Evolutionary conservation across 2,329 filamentous ascomycete genomes (phyloP), one percentile per base, ranked within the genome.

Genomic region (Verticillium zaregamsianum): DNA sequence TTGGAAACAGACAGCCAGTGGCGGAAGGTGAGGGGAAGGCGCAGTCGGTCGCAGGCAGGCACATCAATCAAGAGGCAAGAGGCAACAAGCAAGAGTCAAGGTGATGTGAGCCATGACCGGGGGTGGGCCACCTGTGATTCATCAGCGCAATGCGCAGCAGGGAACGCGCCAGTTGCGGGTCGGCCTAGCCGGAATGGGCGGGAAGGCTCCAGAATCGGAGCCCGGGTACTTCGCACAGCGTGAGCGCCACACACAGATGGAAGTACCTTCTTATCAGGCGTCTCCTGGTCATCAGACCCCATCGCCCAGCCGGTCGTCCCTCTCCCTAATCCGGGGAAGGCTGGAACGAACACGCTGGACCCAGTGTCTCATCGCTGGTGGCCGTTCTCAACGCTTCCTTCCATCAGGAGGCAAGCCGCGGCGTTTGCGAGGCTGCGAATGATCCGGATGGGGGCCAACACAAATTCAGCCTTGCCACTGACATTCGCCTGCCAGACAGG

Each of bases 131-230:
- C 17, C 25, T 55, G 55, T 61, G 59, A 61, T 61, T 61, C 59
- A 61, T 61, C 59, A 61, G 59, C 59, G 55, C 39, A 57, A 52
- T 59, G 40, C 55, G 59, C 59, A 52, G 55, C 58, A 59, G 20
- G 58, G 45, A 31, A 20, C 20, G 20, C 45, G 45, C 45, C 23
- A 49, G 45, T 11, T 23, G 45, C n/a, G 45, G 45, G 45, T 49
- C 45, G 45, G 45, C 45, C 45, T 49, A 49, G 45, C 40, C 58
- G 45, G 58, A 59, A 59, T 54, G 25, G 40, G 32, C 58, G 57
- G 58, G 65, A 62, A 67, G 55, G 55, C 57, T 58, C 58, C 65
- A 62, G 65, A 63, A 63, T 58, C 62, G 64, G 68, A 49, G 45
- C 3, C 20, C 2, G 12, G 45, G 20, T 49, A 49, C 45, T 20